Base-by-base conservation (phyloP, 1,284 basidiomycete species). In the Ceratobasidium papillatum region DNA sequence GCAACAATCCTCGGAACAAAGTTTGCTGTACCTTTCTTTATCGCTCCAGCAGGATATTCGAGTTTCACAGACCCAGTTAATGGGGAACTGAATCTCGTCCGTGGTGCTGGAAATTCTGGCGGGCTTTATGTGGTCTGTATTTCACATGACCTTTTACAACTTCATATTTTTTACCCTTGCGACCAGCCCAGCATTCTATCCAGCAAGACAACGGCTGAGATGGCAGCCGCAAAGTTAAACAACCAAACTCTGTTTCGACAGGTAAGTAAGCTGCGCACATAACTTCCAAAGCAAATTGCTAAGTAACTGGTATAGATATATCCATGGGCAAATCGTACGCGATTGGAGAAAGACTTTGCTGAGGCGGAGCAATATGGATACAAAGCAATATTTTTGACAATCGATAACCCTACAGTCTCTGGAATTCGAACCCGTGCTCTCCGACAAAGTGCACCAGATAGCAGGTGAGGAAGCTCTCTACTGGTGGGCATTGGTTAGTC, bases 331-430 rank as follows among this genome's bases (percentile, higher is more conserved):
- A 68, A 68, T 38, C 17, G 49, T 8, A 54, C 65, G 3, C 47
- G 65, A 8, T 12, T 68, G 30, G 27, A 32, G 30, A 52, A 51
- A 17, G 65, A 68, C 27, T 68, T 68, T 38, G 49, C 47, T 17
- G 49, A 68, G 34, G 49, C 49, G 30, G 65, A 52, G n/a, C 9
- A 34, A 14, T 22, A 25, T 19, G 65, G 65, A 17, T 68, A 54
- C 65, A 68, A 68, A 32, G 65, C 65, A 9, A 68, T 68, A 47
- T 68, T 68, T 30, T 25, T 68, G 19, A 68, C 65, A 1, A 34
- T 68, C 3, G 81, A 82, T 61, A 82, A 81, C 66, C 80, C 81
- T 49, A 80, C 79, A 12, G 78, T 80, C 52, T 79, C 78, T 51
- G 80, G 80, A 19, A 77, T 81, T 58, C 76, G 80, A 62, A 79